These are phyloP conservation scores for Naganishia sp. DNA, from an alignment of 1,284 basidiomycete species.

Conservation along the genomic window DNA sequence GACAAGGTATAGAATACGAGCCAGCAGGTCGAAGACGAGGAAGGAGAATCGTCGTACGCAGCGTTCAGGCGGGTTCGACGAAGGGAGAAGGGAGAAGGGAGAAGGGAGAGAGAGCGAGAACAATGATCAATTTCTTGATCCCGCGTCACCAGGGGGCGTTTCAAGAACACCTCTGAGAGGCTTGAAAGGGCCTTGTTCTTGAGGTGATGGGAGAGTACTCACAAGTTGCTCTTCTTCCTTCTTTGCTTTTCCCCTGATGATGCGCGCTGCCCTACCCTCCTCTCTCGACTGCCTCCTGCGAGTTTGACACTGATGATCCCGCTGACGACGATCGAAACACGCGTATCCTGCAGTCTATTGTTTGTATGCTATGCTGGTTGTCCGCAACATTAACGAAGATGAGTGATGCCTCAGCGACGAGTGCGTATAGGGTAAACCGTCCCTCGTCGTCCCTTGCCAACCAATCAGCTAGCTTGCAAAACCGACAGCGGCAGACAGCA, in stretches of 20 bases:
- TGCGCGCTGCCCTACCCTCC: background rate
- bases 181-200: background rate
- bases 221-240: too few species aligned
- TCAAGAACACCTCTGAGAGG: background rate
- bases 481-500: background rate
- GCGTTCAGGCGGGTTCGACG: background rate
- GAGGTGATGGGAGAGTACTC: too few species aligned
- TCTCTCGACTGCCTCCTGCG: background rate
- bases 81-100: background rate
- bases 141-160: background rate
- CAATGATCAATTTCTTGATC: background rate
- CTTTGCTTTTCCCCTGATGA: background rate
- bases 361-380: background rate
- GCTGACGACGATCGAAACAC: too few species aligned
- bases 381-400: too few species aligned
- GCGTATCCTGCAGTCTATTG: background rate
- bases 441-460: background rate
- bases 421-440: background rate
- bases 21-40: too few species aligned
- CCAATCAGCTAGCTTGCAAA: conserved; percentile 24
- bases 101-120: background rate
- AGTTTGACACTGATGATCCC: background rate
- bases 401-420: background rate
- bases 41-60: background rate
- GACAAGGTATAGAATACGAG: too few species aligned